Conservation (phyloP, 495 filamentous ascomycete genomes). For the Penicillium robsamsonii region DNA sequence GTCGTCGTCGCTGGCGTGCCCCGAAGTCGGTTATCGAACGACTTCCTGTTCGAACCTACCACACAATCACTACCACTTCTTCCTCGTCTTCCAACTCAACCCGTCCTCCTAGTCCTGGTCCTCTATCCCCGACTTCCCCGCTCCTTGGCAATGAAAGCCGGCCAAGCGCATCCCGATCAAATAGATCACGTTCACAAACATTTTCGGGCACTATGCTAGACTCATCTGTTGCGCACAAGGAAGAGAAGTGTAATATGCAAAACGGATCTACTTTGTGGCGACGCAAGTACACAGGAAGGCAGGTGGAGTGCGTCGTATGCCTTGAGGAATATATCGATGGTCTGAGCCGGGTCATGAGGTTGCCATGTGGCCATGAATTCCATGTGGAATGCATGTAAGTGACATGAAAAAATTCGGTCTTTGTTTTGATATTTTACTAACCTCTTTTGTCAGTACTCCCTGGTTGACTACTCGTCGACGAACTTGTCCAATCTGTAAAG, state of each 20-base stretch:
- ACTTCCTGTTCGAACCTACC: slow-evolving; percentile 92
- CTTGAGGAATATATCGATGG: slow-evolving; percentile 96
- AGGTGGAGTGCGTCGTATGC: slow-evolving; percentile 96
- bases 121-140: slow-evolving; percentile 72
- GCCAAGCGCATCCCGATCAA: slow-evolving; percentile 36
- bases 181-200: slow-evolving; percentile 63
- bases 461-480: slow-evolving; percentile 93
- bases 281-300: slow-evolving; percentile 79
- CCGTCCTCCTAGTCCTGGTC: slow-evolving; percentile 49
- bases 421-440: slow-evolving; percentile 15
- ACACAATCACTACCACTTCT: slow-evolving; percentile 62
- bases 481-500: slow-evolving; percentile 97
- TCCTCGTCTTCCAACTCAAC: slow-evolving; percentile 54
- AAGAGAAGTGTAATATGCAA: slow-evolving; percentile 52
- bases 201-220: slow-evolving; percentile 52
- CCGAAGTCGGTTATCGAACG: slow-evolving; percentile 94
- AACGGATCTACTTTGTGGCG: slow-evolving; percentile 56
- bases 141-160: slow-evolving; percentile 48
- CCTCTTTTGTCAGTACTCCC: slow-evolving; percentile 67
- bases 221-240: slow-evolving; percentile 33
- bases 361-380: slow-evolving; percentile 98
- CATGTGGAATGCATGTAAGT: slow-evolving; percentile 99
- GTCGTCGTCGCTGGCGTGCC: slow-evolving; percentile 87
- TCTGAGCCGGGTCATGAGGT: slow-evolving; percentile 90
- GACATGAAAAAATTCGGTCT: slow-evolving; percentile 1